phyloP scores from a whole-genome alignment of 2,329 filamentous ascomycete genomes.

The Cryphonectria radicalis region DNA sequence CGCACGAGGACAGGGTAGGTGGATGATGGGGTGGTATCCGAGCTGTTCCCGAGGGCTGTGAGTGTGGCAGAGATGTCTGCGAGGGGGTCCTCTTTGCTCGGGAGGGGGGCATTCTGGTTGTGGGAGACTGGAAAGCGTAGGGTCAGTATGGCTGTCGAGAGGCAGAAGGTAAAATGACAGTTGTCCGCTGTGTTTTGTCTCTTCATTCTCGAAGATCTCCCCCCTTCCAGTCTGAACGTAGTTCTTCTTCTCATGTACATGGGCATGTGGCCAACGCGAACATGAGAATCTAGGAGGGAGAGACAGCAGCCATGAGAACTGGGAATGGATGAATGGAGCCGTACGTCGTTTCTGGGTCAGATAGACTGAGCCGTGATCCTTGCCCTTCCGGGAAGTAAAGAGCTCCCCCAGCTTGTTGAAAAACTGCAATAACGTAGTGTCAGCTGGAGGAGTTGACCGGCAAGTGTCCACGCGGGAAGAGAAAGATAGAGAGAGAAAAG shows the following conservation, averaged over 20 bases:
- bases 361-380: slow-evolving; percentile 74
- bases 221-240: not conserved
- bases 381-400: slow-evolving; percentile 68
- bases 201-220: not conserved
- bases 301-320: not conserved
- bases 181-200: not conserved
- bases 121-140: slow-evolving; percentile 45
- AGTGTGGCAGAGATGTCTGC: slow-evolving; percentile 62
- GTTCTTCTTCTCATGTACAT: not conserved
- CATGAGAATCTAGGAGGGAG: not conserved
- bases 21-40: slow-evolving; percentile 38
- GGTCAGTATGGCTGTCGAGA: not conserved
- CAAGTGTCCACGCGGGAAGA: not conserved
- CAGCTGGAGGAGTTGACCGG: slow-evolving; percentile 24
- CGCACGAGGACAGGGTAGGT: slow-evolving; percentile 72
- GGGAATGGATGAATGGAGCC: not conserved
- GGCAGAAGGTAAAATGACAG: not conserved
- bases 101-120: slow-evolving; percentile 47
- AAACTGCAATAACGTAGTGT: slow-evolving; percentile 59
- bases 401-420: slow-evolving; percentile 70
- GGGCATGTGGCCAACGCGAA: not conserved
- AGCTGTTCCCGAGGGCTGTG: slow-evolving; percentile 40
- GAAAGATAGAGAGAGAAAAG: too few relatives aligned
- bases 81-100: slow-evolving; percentile 55
- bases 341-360: slow-evolving; percentile 77